Percentiles rank a stretch among this genome's conserved stretches.
These are phyloP conservation scores for Casuarina glauca DNA, from an alignment of 306 rosid species.

Conservation along the genomic window DNA sequence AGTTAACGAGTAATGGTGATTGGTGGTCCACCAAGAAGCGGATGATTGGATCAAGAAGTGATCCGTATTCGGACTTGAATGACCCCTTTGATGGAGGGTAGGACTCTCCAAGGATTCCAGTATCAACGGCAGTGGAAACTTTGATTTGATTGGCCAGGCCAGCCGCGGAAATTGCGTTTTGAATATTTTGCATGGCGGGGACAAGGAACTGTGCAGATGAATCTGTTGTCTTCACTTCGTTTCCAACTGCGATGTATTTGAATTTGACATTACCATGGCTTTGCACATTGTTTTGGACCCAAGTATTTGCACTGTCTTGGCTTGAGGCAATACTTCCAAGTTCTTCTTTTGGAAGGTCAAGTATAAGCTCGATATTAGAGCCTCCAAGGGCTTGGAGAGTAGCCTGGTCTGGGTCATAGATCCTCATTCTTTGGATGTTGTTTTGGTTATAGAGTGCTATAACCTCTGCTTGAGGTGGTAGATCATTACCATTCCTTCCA, in stretches of 20 bases:
- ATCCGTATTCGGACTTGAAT: constrained; percentile 9
- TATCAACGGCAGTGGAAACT: constrained; percentile 42
- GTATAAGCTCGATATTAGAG: constrained; percentile 39
- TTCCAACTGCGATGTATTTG: constrained; percentile 55
- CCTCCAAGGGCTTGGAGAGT: constrained; percentile 51
- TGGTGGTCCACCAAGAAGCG: constrained; percentile 23
- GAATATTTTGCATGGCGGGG: constrained; percentile 50
- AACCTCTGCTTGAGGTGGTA: constrained; percentile 45
- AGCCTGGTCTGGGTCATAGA: constrained; percentile 34
- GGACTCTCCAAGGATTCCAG: constrained; percentile 28
- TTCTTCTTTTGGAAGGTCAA: constrained; percentile 7
- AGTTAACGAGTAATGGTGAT: constrained; percentile 44
- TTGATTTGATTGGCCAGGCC: constrained; percentile 33
- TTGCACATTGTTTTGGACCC: constrained; percentile 44
- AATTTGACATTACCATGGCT: constrained; percentile 38
- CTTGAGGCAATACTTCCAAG: constrained; percentile 30
- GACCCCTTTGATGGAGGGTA: constrained; percentile 49
- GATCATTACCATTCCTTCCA: constrained; percentile 41
- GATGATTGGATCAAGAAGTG: constrained; percentile 32
- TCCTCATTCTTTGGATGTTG: constrained; percentile 40
- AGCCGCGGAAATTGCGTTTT: constrained; percentile 32
- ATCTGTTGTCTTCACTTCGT: constrained; percentile 37
- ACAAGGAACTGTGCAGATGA: constrained; percentile 23
- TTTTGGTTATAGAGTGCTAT: constrained; percentile 30
- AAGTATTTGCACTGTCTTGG: constrained; percentile 39